Percentiles rank a stretch among this genome's conserved stretches.
These are phyloP conservation scores for Colletotrichum nymphaeae DNA, from an alignment of 2,329 filamentous ascomycete species.

Conservation along the genomic window DNA sequence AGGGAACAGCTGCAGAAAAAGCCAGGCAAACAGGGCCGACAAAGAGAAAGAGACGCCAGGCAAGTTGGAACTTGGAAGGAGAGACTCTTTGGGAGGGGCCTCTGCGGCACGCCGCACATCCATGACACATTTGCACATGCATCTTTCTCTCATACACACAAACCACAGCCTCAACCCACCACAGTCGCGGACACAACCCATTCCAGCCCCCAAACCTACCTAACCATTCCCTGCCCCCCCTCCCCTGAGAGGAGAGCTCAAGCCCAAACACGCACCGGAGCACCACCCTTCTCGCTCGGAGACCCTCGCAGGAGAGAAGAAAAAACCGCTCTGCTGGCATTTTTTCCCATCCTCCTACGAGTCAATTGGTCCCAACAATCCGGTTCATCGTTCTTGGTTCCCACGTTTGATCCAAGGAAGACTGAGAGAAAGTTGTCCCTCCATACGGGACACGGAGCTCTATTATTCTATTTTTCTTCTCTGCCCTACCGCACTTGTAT, in stretches of 20 bases:
- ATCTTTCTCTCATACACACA: not conserved
- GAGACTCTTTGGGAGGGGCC: not conserved
- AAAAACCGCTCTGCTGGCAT: not conserved
- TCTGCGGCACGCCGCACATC: not conserved
- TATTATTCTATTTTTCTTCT: not conserved
- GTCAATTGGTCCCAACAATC: not conserved
- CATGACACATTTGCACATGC: slow-evolving; percentile 10
- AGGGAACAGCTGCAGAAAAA: too few relatives aligned
- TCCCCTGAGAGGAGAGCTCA: not conserved
- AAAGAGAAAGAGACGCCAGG: not conserved
- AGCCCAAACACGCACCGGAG: slow-evolving; percentile 17
- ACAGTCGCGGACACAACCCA: not conserved
- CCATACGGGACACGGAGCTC: not conserved
- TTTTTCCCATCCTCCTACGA: not conserved
- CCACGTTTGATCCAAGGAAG: not conserved
- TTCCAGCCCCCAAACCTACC: slow-evolving; percentile 19
- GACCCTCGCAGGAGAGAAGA: not conserved
- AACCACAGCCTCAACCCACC: too few relatives aligned
- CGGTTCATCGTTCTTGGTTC: not conserved
- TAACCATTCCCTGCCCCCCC: not conserved
- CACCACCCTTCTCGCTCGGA: not conserved
- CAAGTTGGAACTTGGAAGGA: too few relatives aligned
- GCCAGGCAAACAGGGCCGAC: not conserved
- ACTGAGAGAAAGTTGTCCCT: not conserved
- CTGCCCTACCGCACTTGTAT: not conserved